phyloP scores from a whole-genome alignment of 495 filamentous ascomycete species.

The Jackrogersella minutella region DNA sequence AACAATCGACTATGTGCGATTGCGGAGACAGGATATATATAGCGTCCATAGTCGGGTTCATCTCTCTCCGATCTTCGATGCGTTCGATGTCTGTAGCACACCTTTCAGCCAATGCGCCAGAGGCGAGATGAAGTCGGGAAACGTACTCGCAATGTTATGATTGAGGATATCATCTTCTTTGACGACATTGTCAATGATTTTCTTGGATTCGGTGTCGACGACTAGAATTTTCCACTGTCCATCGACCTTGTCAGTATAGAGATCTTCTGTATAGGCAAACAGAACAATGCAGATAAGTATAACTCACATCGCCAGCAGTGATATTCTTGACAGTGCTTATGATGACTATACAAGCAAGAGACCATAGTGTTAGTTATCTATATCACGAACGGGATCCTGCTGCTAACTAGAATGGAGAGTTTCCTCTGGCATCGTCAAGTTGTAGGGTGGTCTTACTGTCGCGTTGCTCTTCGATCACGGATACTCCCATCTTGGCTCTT shows the following conservation, averaged over 20 bases:
- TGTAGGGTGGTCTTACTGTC: conserved; percentile 47
- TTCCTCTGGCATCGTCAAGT: conserved; percentile 8
- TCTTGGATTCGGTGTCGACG: conserved; percentile 79
- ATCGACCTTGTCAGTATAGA: conserved; percentile 21
- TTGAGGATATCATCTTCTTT: conserved; percentile 96
- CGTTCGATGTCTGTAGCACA: conserved; percentile 77
- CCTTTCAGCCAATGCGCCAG: conserved; percentile 37
- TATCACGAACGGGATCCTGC: not conserved
- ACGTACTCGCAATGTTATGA: conserved; percentile 90
- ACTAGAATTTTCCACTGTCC: conserved; percentile 94
- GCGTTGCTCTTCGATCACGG: conserved; percentile 53
- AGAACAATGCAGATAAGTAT: not conserved
- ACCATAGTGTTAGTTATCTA: conserved; percentile 21
- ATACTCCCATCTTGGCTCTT: conserved; percentile 48
- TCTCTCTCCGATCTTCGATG: conserved; percentile 82
- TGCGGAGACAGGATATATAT: conserved; percentile 88
- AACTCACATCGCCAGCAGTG: conserved; percentile 61
- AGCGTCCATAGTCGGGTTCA: conserved; percentile 89
- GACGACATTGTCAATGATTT: conserved; percentile 84
- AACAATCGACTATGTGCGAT: conserved; percentile 87
- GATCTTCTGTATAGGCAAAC: not conserved
- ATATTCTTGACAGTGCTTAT: conserved; percentile 63
- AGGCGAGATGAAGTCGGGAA: conserved; percentile 7
- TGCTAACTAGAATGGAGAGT: not conserved
- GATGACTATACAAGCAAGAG: conserved; percentile 49